Conservation (phyloP, 805 yeast species). For the Scheffersomyces stipitis region DNA sequence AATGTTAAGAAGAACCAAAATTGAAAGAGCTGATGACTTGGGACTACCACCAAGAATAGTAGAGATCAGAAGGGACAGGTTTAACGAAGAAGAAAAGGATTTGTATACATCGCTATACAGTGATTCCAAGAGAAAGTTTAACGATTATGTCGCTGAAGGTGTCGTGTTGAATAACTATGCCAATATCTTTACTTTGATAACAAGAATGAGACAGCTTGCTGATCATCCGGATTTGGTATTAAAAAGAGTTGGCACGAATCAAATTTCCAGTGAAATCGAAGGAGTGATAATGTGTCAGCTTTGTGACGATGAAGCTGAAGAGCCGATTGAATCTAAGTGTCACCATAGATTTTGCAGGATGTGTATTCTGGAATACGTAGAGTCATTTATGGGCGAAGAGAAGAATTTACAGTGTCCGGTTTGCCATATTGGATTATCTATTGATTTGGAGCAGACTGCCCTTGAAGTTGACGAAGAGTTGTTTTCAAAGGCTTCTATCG, state of each 20-base stretch:
- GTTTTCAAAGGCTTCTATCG: constrained; percentile 67
- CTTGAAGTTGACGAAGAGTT: constrained; percentile 64
- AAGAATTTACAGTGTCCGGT: constrained; percentile 84
- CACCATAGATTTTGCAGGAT: constrained; percentile 92
- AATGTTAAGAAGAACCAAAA: constrained; percentile 92
- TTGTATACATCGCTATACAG: constrained; percentile 83
- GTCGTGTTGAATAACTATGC: constrained; percentile 96
- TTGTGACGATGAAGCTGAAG: constrained; percentile 98
- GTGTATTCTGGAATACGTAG: constrained; percentile 88
- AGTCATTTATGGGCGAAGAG: constrained; percentile 66
- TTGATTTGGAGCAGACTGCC: constrained; percentile 86
- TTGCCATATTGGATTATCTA: constrained; percentile 89
- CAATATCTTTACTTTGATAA: constrained; percentile 90
- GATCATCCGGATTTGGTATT: constrained; percentile 97
- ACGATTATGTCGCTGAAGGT: constrained; percentile 93
- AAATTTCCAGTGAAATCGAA: constrained; percentile 39
- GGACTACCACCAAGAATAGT: constrained; percentile 97
- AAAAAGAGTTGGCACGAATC: constrained; percentile 55
- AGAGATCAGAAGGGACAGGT: constrained; percentile 79
- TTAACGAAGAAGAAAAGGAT: constrained; percentile 95
- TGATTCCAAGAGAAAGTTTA: constrained; percentile 83
- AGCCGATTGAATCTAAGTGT: constrained; percentile 91
- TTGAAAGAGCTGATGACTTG: constrained; percentile 95
- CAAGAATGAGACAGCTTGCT: constrained; percentile 96
- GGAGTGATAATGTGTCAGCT: constrained; percentile 78